Evolutionary conservation across 345 rosid genomes (phyloP).

Genomic region (Citrus hindsii): DNA sequence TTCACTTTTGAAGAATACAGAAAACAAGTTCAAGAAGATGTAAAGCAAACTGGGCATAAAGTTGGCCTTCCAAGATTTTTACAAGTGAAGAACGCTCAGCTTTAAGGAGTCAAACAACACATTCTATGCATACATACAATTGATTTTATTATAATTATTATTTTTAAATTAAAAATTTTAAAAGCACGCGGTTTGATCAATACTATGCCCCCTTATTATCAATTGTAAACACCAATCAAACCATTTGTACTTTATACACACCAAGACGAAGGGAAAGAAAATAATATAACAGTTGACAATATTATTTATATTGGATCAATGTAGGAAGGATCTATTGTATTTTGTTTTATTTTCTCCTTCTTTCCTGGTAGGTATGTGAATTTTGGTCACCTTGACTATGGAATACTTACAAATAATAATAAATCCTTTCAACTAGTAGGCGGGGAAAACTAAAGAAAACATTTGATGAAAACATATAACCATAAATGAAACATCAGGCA

Average conservation of each 20-base stretch:
- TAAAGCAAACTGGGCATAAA: slow-evolving; percentile 48
- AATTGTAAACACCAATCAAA: neutral
- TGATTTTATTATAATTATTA: neutral
- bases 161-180: neutral
- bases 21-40: slow-evolving; percentile 57
- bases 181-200: neutral
- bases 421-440: neutral
- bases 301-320: neutral
- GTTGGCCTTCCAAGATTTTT: slow-evolving; percentile 60
- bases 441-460: neutral
- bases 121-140: neutral
- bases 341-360: too few relatives aligned
- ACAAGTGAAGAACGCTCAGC: neutral
- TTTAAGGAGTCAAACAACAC: neutral
- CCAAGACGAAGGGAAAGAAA: neutral
- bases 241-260: neutral
- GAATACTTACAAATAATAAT: neutral
- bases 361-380: neutral
- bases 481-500: too few relatives aligned
- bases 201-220: neutral
- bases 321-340: neutral
- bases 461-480: neutral
- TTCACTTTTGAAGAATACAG: slow-evolving; percentile 64
- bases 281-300: neutral
- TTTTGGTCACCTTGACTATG: neutral